Evolutionary conservation across 2,329 filamentous ascomycete genomes (phyloP).

Genomic region (Ascochyta lentis): DNA sequence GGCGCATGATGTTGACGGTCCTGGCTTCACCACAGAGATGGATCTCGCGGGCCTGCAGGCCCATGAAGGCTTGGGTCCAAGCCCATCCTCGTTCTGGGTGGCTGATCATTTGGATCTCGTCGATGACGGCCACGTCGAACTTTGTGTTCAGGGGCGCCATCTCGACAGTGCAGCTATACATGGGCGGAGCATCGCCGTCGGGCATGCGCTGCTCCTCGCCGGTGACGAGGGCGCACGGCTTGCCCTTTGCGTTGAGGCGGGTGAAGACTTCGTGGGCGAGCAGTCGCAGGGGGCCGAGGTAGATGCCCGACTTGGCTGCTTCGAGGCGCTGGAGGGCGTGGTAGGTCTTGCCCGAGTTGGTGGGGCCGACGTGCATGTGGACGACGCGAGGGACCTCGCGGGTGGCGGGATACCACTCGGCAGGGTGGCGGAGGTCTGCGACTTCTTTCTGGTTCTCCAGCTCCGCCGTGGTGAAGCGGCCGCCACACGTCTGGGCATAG

Average conservation of each 20-base stretch:
- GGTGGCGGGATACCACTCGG: constrained; percentile 91
- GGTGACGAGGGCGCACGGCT: constrained; percentile 80
- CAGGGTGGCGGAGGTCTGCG: constrained; percentile 85
- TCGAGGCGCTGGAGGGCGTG: constrained; percentile 87
- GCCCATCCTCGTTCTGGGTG: constrained; percentile 83
- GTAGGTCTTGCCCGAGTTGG: constrained; percentile 98
- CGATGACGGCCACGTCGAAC: constrained; percentile 90
- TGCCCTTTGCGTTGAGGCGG: constrained; percentile 80
- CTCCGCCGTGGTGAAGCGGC: constrained; percentile 46
- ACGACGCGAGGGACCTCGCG: constrained; percentile 80
- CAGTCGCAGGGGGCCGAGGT: constrained; percentile 86
- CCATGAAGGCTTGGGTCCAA: constrained; percentile 91
- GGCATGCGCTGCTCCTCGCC: constrained; percentile 86
- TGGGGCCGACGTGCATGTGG: constrained; percentile 93
- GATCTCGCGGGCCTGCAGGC: constrained; percentile 84
- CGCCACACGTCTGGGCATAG: constrained; percentile 53
- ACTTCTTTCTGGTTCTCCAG: constrained; percentile 55
- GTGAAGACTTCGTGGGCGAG: constrained; percentile 94
- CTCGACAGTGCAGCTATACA: constrained; percentile 91
- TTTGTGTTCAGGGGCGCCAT: constrained; percentile 72
- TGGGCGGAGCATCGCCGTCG: constrained; percentile 54
- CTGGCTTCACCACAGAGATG: constrained; percentile 93
- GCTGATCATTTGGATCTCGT: constrained; percentile 98
- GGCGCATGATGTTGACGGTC: constrained; percentile 77
- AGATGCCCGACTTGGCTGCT: constrained; percentile 76